Conservation (phyloP, 176 grass and related monocot genomes). For the Aegilops bicornis region DNA sequence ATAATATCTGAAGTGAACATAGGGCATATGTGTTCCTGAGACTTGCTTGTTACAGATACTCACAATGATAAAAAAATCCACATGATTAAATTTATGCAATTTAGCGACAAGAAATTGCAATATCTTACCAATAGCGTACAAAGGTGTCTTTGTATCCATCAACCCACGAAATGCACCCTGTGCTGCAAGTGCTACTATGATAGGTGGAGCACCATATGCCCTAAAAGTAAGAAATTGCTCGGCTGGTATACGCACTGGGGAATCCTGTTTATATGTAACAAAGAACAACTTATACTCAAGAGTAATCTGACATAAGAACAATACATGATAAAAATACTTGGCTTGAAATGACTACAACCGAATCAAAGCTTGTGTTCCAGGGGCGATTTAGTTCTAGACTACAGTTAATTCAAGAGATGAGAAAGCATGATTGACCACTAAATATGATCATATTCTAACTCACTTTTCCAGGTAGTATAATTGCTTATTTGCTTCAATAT, state of each 20-base stretch:
- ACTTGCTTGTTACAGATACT: not conserved
- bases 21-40: not conserved
- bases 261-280: slow-evolving; percentile 63
- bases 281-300: not conserved
- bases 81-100: not conserved
- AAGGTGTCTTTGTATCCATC: slow-evolving; percentile 87
- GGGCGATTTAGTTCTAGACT: not conserved
- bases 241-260: slow-evolving; percentile 72
- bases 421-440: not conserved
- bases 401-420: not conserved
- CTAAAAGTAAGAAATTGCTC: slow-evolving; percentile 85
- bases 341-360: not conserved
- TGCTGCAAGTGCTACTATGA: slow-evolving; percentile 87
- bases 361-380: not conserved
- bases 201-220: slow-evolving; percentile 90
- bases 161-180: slow-evolving; percentile 98
- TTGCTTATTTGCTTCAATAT: not conserved
- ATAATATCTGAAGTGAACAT: not conserved
- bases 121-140: slow-evolving; percentile 79
- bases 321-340: not conserved
- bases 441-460: not conserved
- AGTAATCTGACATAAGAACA: not conserved
- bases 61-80: not conserved
- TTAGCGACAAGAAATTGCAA: slow-evolving; percentile 2
- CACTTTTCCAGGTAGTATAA: not conserved